Percentiles rank a stretch among this genome's conserved stretches.
Evolutionary conservation across 331 rosid species (phyloP).

Genomic region (Spiraea crenata): DNA sequence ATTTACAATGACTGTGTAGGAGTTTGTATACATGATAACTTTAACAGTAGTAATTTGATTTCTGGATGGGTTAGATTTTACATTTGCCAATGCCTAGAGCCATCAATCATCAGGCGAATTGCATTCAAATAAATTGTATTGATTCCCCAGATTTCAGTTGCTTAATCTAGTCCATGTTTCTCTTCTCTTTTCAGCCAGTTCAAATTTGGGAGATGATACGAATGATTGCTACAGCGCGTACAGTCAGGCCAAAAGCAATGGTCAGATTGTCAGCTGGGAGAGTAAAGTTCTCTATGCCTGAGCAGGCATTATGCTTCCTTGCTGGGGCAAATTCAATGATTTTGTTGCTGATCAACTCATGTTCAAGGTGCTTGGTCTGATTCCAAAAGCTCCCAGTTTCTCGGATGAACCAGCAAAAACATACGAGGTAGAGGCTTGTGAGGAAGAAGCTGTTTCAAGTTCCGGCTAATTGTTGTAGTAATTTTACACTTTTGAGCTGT

Average conservation of each 20-base stretch:
- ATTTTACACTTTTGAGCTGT: background rate
- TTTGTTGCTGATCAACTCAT: constrained; percentile 91
- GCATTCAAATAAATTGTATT: background rate
- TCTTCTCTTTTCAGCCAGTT: constrained; percentile 31
- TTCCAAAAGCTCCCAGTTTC: constrained; percentile 76
- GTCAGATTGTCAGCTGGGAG: constrained; percentile 94
- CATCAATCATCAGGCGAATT: background rate
- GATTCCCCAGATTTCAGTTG: background rate
- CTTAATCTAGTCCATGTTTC: background rate
- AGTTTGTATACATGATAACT: background rate
- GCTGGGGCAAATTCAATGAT: constrained; percentile 94
- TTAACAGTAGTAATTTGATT: background rate
- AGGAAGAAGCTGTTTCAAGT: constrained; percentile 65
- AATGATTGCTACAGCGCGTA: constrained; percentile 89
- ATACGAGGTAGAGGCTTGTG: constrained; percentile 40
- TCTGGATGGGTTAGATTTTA: background rate
- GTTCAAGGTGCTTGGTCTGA: constrained; percentile 85
- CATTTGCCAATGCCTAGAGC: background rate
- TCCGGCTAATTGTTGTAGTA: constrained; percentile 24
- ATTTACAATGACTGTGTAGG: background rate
- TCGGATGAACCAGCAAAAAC: constrained; percentile 33
- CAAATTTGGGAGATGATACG: constrained; percentile 89
- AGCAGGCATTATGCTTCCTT: constrained; percentile 93
- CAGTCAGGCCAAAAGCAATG: constrained; percentile 91
- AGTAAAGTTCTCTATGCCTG: constrained; percentile 88